Base-by-base conservation (phyloP, 2,329 filamentous ascomycete genomes). In the Diaporthe sp. region DNA sequence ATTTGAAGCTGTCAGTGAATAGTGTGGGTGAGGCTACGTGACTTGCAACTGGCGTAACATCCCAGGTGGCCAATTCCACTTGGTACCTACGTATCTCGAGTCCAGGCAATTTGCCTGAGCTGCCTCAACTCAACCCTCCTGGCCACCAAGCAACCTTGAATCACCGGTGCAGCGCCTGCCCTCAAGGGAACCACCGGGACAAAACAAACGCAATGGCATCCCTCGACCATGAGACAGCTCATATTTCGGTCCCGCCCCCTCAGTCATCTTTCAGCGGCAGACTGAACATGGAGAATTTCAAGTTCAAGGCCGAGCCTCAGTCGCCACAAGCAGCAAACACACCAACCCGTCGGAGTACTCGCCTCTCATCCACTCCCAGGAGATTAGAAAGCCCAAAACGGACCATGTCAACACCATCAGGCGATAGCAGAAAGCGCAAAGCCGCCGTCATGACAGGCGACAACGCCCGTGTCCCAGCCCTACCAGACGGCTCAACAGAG, bases 251-350 rank as follows among this genome's bases (percentile, higher is more conserved):
- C n/a, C 34, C 51, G 6, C 20, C 63, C 4, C 61, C 70, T 44
- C 53, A 58, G 25, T 71, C 86, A 20, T 86, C 84, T 10, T 88
- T 88, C 75, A 80, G 82, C 65, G 87, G 87, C 34, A 85, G 83
- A 17, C 83, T 89, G 25, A 81, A 86, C 44, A 82, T 88, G 39
- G 81, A 85, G n/a, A 81, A 84, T 73, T 89, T 88, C 81, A 82
- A 83, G 78, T 88, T 85, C 80, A 82, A 80, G 67, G 49, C 73
- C 3, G 39, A 22, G 55, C 37, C 28, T 3, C 65, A 70, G 44
- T 68, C 47, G 28, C 61, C 55, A 37, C 34, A 34, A 6, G 47
- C 53, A n/a, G n/a, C 74, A 42, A 60, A 57, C 47, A 42, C 31
- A 42, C 61, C 80, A 4, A 81, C 81, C 12, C 81, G 84, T 13